Percentiles rank a stretch among this genome's conserved stretches.
phyloP scores from a whole-genome alignment of 441 rosid genomes.

The Gossypium trilobum region DNA sequence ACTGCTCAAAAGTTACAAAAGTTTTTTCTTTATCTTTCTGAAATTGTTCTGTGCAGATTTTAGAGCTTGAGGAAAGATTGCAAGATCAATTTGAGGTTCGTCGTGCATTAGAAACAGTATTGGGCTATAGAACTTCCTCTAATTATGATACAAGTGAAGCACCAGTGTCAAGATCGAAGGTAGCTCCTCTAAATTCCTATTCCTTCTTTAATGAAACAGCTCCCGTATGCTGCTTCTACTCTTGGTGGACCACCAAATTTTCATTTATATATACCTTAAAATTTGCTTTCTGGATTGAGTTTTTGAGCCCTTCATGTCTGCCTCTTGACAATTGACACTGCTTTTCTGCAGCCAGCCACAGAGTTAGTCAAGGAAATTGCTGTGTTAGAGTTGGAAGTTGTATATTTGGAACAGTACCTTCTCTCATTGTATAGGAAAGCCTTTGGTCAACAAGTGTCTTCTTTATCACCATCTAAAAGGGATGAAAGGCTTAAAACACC shows the following conservation, averaged over 20 bases:
- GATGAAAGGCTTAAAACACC: constrained; percentile 35
- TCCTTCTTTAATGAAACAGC: background rate
- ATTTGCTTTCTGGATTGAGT: constrained; percentile 5
- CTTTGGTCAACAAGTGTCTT: constrained; percentile 57
- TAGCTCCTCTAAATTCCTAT: constrained; percentile 19
- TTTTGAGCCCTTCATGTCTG: constrained; percentile 1
- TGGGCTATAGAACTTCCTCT: constrained; percentile 49
- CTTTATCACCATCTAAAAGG: constrained; percentile 39
- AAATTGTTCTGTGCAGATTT: constrained; percentile 41
- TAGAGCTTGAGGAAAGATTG: constrained; percentile 72
- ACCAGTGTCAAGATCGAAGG: constrained; percentile 50
- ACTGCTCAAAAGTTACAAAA: background rate
- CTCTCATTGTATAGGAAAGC: constrained; percentile 75
- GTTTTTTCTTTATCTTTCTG: background rate
- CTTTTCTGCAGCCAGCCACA: constrained; percentile 51
- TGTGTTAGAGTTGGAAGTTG: constrained; percentile 79
- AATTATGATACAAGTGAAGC: constrained; percentile 25
- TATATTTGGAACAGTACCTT: constrained; percentile 77
- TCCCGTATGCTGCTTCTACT: background rate
- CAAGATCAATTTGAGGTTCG: constrained; percentile 76
- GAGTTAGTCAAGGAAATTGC: constrained; percentile 80
- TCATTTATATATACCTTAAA: constrained; percentile 6
- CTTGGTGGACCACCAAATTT: background rate
- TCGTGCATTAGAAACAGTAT: constrained; percentile 59
- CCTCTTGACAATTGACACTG: constrained; percentile 5